Percentiles rank a stretch among this genome's conserved stretches.
These are phyloP conservation scores for Arachis monticola DNA, from an alignment of 331 rosid species.

Conservation along the genomic window DNA sequence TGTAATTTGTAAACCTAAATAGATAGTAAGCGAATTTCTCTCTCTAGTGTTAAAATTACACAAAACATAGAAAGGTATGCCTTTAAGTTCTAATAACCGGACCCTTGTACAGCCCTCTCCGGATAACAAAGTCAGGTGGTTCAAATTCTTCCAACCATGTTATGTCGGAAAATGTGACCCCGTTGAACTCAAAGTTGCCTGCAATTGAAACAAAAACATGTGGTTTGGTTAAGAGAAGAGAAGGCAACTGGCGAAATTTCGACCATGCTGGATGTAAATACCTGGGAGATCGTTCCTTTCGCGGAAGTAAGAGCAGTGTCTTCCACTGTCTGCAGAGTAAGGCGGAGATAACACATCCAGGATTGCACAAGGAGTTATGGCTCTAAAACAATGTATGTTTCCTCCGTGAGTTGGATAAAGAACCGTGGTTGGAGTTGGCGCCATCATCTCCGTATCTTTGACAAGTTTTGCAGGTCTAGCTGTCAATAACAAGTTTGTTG, in stretches of 20 bases:
- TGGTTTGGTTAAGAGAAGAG: background rate
- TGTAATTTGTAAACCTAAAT: slow-evolving; percentile 39
- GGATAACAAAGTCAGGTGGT: slow-evolving; percentile 86
- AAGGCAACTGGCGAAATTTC: slow-evolving; percentile 18
- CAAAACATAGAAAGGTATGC: slow-evolving; percentile 34
- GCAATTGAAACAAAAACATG: slow-evolving; percentile 29
- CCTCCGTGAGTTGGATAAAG: slow-evolving; percentile 86
- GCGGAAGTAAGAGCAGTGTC: slow-evolving; percentile 85
- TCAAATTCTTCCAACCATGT: slow-evolving; percentile 91
- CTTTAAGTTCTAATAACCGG: slow-evolving; percentile 84
- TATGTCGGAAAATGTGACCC: slow-evolving; percentile 60
- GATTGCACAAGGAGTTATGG: slow-evolving; percentile 83
- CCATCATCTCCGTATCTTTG: slow-evolving; percentile 68
- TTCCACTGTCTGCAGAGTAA: slow-evolving; percentile 73
- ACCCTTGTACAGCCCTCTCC: slow-evolving; percentile 90
- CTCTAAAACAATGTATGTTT: slow-evolving; percentile 79
- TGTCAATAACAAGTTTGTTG: slow-evolving; percentile 49
- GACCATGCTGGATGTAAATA: slow-evolving; percentile 22
- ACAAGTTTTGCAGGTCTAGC: slow-evolving; percentile 83
- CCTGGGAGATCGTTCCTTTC: slow-evolving; percentile 71
- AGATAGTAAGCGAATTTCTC: slow-evolving; percentile 44
- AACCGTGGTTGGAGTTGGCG: slow-evolving; percentile 75
- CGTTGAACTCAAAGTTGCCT: slow-evolving; percentile 65
- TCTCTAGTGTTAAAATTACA: slow-evolving; percentile 39
- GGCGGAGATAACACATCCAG: slow-evolving; percentile 85